phyloP scores from a whole-genome alignment of 2,329 filamentous ascomycete genomes.

The Calonectria hongkongensis region DNA sequence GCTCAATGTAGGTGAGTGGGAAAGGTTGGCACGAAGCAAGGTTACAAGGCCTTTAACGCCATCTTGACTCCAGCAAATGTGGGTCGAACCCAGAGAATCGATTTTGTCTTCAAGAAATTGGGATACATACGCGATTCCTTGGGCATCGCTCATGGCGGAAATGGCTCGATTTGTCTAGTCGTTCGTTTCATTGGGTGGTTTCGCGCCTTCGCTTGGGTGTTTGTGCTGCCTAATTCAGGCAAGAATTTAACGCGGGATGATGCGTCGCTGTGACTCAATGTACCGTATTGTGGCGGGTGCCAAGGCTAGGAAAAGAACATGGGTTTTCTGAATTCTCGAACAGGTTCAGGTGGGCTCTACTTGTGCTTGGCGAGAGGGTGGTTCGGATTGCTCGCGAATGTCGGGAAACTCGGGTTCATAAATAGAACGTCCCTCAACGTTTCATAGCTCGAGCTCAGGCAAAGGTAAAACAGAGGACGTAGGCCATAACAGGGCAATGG shows the following conservation, averaged over 20 bases:
- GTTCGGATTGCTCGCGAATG: neutral
- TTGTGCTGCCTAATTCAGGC: neutral
- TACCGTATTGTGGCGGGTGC: too few species aligned
- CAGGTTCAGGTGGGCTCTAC: neutral
- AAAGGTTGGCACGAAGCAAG: neutral
- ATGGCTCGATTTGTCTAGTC: neutral
- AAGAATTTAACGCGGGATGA: too few species aligned
- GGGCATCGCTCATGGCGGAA: conserved; percentile 1
- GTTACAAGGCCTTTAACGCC: neutral
- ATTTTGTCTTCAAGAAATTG: conserved; percentile 19
- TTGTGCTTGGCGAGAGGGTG: neutral
- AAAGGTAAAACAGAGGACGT: neutral
- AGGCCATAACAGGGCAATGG: neutral
- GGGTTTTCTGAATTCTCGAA: too few species aligned
- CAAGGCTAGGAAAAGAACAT: too few species aligned
- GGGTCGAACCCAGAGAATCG: neutral
- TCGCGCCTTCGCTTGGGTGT: neutral
- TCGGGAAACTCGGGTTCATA: conserved; percentile 3
- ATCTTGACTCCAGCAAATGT: conserved; percentile 18
- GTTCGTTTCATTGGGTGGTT: neutral
- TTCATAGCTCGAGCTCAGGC: neutral
- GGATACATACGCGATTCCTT: conserved; percentile 5
- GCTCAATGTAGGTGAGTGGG: neutral
- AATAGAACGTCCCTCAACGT: neutral
- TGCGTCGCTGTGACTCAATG: neutral